Evolutionary conservation across 2,329 filamentous ascomycete genomes (phyloP).

Genomic region (Neophaeococcomyces mojaviensis): DNA sequence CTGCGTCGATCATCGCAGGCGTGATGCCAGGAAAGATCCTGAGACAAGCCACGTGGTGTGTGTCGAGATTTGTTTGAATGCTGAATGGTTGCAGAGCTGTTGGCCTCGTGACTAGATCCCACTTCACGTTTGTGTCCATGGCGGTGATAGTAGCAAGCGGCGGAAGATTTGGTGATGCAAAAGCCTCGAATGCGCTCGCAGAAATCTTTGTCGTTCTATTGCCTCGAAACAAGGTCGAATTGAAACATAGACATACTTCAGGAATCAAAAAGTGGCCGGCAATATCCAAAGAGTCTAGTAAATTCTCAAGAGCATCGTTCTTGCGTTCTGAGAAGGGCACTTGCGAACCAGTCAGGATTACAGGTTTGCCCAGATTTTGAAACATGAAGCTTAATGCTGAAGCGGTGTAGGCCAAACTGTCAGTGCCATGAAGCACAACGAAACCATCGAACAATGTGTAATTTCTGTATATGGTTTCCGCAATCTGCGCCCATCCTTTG

Average conservation of each 20-base stretch:
- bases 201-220: constrained; percentile 85
- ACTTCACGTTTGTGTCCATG: constrained; percentile 71
- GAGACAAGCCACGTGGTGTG: constrained; percentile 80
- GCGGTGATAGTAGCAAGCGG: constrained; percentile 76
- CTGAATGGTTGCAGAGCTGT: constrained; percentile 66
- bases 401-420: constrained; percentile 81
- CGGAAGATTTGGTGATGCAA: constrained; percentile 77
- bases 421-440: constrained; percentile 83
- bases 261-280: constrained; percentile 89
- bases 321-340: constrained; percentile 86
- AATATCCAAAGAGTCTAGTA: constrained; percentile 76
- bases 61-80: constrained; percentile 69
- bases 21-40: constrained; percentile 89
- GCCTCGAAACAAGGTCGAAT: constrained; percentile 80
- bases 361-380: constrained; percentile 80
- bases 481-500: constrained; percentile 78
- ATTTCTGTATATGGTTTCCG: constrained; percentile 69
- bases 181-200: constrained; percentile 77
- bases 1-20: constrained; percentile 85
- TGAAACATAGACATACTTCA: constrained; percentile 90
- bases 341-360: constrained; percentile 72
- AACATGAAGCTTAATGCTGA: constrained; percentile 92
- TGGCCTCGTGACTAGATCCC: constrained; percentile 68
- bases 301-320: constrained; percentile 84
- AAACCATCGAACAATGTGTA: constrained; percentile 87